phyloP scores from a whole-genome alignment of 2,329 filamentous ascomycete genomes.

The Trichoderma harzianum region DNA sequence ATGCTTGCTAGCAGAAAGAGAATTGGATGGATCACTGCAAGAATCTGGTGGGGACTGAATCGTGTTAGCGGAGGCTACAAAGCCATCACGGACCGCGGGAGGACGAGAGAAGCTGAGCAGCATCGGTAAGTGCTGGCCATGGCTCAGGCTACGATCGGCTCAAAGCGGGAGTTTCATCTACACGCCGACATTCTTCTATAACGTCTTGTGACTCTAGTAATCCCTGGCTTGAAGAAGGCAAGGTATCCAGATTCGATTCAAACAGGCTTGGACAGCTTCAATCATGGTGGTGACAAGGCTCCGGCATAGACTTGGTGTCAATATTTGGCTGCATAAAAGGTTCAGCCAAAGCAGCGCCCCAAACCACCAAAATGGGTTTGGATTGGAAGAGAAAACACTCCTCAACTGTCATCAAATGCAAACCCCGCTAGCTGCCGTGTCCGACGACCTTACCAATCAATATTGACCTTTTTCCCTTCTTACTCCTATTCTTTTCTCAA shows the following conservation, averaged over 20 bases:
- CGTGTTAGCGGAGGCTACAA: neutral
- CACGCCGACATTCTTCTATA: neutral
- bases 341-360: neutral
- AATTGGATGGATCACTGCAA: neutral
- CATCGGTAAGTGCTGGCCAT: neutral
- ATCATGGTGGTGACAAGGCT: neutral
- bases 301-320: neutral
- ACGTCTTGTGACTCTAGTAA: neutral
- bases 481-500: neutral
- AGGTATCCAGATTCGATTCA: neutral
- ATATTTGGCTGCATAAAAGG: neutral
- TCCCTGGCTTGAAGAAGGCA: neutral
- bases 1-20: neutral
- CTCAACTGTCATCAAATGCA: neutral
- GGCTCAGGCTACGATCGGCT: conserved; percentile 13
- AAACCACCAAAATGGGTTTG: neutral
- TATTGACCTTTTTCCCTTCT: neutral
- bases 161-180: neutral
- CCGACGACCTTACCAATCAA: neutral
- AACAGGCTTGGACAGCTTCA: neutral
- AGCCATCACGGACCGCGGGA: neutral
- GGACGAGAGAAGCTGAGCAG: neutral
- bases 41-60: neutral
- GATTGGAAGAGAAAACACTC: neutral
- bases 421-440: neutral